A percentile compares a stretch with the other conserved stretches of the same genome.
Evolutionary conservation across 257 asterid genomes (phyloP).

Genomic region (Scutellaria barbata): DNA sequence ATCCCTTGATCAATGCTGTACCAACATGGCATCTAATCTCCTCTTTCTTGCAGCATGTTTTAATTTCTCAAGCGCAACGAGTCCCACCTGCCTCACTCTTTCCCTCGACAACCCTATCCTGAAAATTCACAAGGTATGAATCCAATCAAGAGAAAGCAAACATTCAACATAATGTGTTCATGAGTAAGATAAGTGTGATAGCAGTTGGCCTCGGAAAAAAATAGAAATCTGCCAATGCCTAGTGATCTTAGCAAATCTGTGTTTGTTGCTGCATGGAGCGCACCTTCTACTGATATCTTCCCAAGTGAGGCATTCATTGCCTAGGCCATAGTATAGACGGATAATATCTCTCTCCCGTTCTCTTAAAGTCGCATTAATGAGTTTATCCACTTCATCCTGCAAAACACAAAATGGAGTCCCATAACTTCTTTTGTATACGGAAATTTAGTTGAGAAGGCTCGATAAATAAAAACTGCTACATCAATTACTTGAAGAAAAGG

Average conservation of each 20-base stretch:
- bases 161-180: background rate
- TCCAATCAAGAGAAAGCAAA: background rate
- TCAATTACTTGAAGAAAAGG: slow-evolving; percentile 6
- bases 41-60: slow-evolving; percentile 83
- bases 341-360: slow-evolving; percentile 84
- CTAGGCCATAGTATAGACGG: slow-evolving; percentile 87
- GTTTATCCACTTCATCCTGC: slow-evolving; percentile 89
- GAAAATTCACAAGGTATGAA: slow-evolving; percentile 34
- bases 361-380: slow-evolving; percentile 59
- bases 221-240: no score
- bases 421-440: background rate
- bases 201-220: no score
- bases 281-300: slow-evolving; percentile 94
- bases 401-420: slow-evolving; percentile 21
- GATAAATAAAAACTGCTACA: no score
- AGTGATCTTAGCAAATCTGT: background rate
- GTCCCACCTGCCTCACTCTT: slow-evolving; percentile 97
- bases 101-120: slow-evolving; percentile 97
- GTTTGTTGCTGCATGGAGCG: background rate
- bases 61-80: slow-evolving; percentile 90
- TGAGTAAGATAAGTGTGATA: no score
- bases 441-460: background rate
- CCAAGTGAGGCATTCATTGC: slow-evolving; percentile 91
- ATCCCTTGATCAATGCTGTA: slow-evolving; percentile 45
- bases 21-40: slow-evolving; percentile 76